Base-by-base conservation (phyloP, 768 basidiomycete genomes). In the Russula brevipes region DNA sequence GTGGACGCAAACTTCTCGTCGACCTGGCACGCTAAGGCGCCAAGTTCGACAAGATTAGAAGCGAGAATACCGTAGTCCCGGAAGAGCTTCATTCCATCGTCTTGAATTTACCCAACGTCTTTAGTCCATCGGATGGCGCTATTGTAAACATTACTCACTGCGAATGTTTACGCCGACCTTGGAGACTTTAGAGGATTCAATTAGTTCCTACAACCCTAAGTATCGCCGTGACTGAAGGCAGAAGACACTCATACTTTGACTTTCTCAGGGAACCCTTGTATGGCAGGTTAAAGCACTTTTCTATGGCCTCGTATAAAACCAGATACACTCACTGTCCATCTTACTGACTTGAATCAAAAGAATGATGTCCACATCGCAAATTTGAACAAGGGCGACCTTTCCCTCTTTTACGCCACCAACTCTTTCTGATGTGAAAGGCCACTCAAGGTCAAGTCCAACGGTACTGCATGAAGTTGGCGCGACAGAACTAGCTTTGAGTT, bases 371-470 rank as follows among this genome's bases (percentile, higher is more conserved):
- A 58, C 68, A 60, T 82, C 80, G 44, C 76, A 77, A 0, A 83
- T 55, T 66, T 83, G 82, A 1, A 82, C 76, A 2, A 81, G 70
- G 0, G 81, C 79, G 2, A 78, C 76, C 38, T 73, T 72, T 54
- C 76, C 71, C 58, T 76, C 75, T 39, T 69, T 63, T 9, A 31
- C 41, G 4, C 19, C 19, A 24, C 41, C 70, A 38, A 73, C 69
- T 4, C 69, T 70, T n/a, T 71, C 66, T 57, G 72, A 75, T 50
- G 69, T 67, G 19, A 79, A 74, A 16, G 73, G 71, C 81, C 81
- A 82, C 67, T 82, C 81, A 46, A 82, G 72, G 70, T 82, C 82
- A 35, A 82, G 80, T 7, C 82, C 82, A 10, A 82, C 49, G 9
- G 82, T 77, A 2, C 80, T 81, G 47, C n/a, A 11, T 17, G 54